Evolutionary conservation across 2,329 filamentous ascomycete genomes (phyloP).

Genomic region (Teratosphaeriaceae sp.): DNA sequence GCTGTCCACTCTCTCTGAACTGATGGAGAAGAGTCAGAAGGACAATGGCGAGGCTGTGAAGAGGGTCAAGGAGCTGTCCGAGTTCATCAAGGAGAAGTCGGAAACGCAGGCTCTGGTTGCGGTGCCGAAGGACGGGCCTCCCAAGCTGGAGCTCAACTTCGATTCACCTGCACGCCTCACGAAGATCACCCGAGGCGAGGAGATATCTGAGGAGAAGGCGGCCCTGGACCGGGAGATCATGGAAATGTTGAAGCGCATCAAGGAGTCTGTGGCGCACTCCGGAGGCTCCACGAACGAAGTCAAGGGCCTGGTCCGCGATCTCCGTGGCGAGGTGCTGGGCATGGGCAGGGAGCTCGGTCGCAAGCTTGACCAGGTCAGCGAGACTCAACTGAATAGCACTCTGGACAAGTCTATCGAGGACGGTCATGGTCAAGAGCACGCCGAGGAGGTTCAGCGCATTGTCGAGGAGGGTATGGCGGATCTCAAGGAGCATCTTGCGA

Average conservation of each 20-base stretch:
- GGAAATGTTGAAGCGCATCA: slow-evolving; percentile 76
- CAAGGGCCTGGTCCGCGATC: slow-evolving; percentile 80
- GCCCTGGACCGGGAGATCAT: slow-evolving; percentile 70
- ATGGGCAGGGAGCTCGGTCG: slow-evolving; percentile 90
- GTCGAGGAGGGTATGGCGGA: slow-evolving; percentile 75
- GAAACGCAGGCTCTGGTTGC: slow-evolving; percentile 49
- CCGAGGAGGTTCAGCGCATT: slow-evolving; percentile 67
- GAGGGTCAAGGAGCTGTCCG: slow-evolving; percentile 53
- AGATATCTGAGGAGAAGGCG: slow-evolving; percentile 37
- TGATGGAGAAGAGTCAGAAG: slow-evolving; percentile 51
- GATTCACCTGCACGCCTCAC: slow-evolving; percentile 20
- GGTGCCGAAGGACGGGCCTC: slow-evolving; percentile 33
- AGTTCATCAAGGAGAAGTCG: slow-evolving; percentile 48
- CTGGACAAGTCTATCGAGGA: slow-evolving; percentile 38
- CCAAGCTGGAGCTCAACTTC: slow-evolving; percentile 29
- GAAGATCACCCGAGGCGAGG: slow-evolving; percentile 17
- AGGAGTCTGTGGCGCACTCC: slow-evolving; percentile 81
- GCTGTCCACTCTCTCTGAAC: slow-evolving; percentile 59
- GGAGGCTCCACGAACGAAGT: slow-evolving; percentile 88
- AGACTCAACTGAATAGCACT: slow-evolving; percentile 22
- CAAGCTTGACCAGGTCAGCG: slow-evolving; percentile 65
- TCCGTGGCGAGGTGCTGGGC: slow-evolving; percentile 85
- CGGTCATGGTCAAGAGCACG: slow-evolving; percentile 37
- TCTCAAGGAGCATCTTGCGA: slow-evolving; percentile 77
- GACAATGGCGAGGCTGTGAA: slow-evolving; percentile 50